phyloP scores from a whole-genome alignment of 192 early-diverging fungal species.

The Thoreauomyces humboldtii region DNA sequence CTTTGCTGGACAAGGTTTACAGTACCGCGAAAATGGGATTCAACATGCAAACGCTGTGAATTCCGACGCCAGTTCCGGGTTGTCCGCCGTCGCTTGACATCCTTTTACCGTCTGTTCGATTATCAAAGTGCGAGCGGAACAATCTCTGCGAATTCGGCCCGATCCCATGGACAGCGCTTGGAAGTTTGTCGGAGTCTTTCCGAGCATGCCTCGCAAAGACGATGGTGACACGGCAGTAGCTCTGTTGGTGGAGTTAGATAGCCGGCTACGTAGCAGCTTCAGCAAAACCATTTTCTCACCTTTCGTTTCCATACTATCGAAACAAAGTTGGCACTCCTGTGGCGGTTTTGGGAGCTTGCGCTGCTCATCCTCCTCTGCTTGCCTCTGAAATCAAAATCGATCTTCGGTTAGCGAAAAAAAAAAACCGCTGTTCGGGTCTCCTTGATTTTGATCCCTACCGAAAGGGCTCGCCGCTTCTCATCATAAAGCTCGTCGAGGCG shows the following conservation, averaged over 20 bases:
- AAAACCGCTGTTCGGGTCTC: not conserved
- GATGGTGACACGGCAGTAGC: constrained; percentile 1
- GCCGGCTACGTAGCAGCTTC: not conserved
- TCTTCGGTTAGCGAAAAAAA: not conserved
- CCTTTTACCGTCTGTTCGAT: too few relatives aligned
- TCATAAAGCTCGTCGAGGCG: not conserved
- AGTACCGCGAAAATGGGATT: constrained; percentile 22
- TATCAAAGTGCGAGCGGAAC: too few relatives aligned
- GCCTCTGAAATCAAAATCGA: not conserved
- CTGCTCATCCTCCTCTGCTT: not conserved
- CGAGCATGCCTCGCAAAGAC: not conserved
- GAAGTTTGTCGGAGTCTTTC: not conserved
- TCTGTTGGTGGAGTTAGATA: not conserved
- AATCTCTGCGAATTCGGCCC: not conserved
- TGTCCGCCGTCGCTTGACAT: too few relatives aligned
- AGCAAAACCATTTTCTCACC: not conserved
- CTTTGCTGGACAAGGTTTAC: constrained; percentile 7
- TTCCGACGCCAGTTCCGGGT: too few relatives aligned
- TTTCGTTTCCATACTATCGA: constrained; percentile 2
- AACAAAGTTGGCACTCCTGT: constrained; percentile 9
- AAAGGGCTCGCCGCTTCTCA: not conserved
- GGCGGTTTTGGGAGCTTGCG: not conserved
- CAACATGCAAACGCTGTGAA: constrained; percentile 17
- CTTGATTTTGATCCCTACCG: not conserved
- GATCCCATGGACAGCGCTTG: constrained; percentile 13